Evolutionary conservation across 1,284 basidiomycete species (phyloP), one percentile per base, ranked within the genome.

Genomic region (Pascua guehoae): DNA sequence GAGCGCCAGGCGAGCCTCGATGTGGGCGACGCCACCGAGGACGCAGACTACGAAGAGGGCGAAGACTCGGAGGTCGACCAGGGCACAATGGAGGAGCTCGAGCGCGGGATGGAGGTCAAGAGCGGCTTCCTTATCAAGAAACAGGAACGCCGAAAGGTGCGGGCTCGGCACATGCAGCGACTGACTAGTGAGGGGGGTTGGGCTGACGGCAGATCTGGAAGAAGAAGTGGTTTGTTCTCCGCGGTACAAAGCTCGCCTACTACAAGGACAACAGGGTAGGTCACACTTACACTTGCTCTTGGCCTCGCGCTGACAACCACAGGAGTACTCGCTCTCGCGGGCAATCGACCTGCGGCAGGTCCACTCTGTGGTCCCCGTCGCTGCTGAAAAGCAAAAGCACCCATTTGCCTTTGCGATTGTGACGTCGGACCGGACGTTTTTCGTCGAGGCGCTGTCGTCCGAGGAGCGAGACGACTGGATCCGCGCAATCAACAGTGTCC

Each of bases 181-280:
- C 37, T 32, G 14, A 7, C 15, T 12, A 5, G n/a, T 17, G 44
- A 45, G 24, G 38, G 38, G 15, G 14, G 17, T 14, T 15, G 3
- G 1, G 2, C 56, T 53, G 38, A 47, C 57, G 17, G 14, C 50
- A 55, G 58, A 43, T 55, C 16, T 98, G 95, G 95, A 98, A 98
- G 82, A 94, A 94, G 79, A 85, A 95, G 41, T 98, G 95, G 95
- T 98, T 98, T 67, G 96, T 98, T 0, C 79, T 98, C 58, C 85
- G 95, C 14, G 85, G 90, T 0, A 89, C 88, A 15, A 91, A 94
- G 74, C 80, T 99, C 49, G 92, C 92, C 12, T 97, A 96, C 79
- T 98, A 98, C 85, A 98, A 98, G 81, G 93, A 86, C 56, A 88
- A 90, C 50, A 79, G 80, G 73, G 80, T 81, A 48, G 51, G 75